These are phyloP conservation scores for Fusarium ramigenum DNA, from an alignment of 2,329 filamentous ascomycete species.

Conservation along the genomic window DNA sequence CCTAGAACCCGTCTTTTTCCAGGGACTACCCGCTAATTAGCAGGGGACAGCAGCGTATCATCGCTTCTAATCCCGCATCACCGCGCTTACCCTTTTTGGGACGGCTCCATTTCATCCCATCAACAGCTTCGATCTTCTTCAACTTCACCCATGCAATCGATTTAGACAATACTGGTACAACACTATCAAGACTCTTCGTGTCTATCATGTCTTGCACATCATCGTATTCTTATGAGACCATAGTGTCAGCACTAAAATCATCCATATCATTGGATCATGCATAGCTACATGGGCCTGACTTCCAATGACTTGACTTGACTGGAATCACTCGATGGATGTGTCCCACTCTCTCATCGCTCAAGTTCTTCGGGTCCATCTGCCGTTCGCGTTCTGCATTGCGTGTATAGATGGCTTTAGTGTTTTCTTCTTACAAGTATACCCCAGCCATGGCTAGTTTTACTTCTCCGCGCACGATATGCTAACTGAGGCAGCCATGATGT, in stretches of 20 bases:
- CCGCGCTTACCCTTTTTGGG: conserved; percentile 9
- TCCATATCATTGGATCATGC: background rate
- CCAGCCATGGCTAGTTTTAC: background rate
- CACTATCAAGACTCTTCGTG: background rate
- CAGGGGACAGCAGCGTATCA: conserved; percentile 25
- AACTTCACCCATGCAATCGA: conserved; percentile 21
- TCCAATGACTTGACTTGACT: background rate
- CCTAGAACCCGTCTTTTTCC: conserved; percentile 18
- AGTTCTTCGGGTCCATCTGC: conserved; percentile 15
- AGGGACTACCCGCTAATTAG: conserved; percentile 31
- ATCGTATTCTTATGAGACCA: background rate
- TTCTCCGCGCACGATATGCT: background rate
- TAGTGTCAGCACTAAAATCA: background rate
- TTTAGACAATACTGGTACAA: background rate
- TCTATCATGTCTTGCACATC: background rate
- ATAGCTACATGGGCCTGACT: background rate
- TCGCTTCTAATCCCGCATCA: conserved; percentile 2
- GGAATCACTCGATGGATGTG: conserved; percentile 7
- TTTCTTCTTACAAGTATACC: background rate
- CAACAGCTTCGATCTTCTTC: conserved; percentile 20
- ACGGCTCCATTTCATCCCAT: background rate
- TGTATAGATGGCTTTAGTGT: background rate
- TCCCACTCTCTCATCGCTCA: conserved; percentile 15
- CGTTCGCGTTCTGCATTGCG: background rate
- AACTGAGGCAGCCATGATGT: background rate